Base-by-base conservation (phyloP, 2,329 filamentous ascomycete species). In the Aspergillus novofumigatus region DNA sequence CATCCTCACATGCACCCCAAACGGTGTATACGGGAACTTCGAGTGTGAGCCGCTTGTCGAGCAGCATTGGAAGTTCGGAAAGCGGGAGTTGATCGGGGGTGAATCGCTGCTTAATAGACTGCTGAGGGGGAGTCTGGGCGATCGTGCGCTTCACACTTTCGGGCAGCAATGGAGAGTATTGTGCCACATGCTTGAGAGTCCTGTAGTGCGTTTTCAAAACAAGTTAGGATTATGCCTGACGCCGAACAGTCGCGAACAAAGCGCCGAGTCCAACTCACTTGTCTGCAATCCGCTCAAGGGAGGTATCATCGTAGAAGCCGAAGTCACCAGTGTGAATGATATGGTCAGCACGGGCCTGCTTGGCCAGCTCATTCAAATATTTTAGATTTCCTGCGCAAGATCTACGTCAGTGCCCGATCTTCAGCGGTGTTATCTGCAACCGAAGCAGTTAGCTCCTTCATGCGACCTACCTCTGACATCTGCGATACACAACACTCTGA, bases 301-400 rank as follows among this genome's bases (percentile, higher is more conserved):
- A 99, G 54, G 88, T 91, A 69, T 96, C 90, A 76, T 99, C 94
- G 80, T 99, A 99, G 80, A 99, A 99, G 62, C 94, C 94, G 74
- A 99, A 99, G 76, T 99, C 94, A 75, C 94, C 94, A 21, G 94
- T 99, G 78, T 99, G 94, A 70, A 99, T 92, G 76, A 99, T 96
- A 79, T 97, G 92, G 78, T 97, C 92, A 68, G 94, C 94, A 73
- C 90, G 90, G 61, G 94, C 93, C 73, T 94, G 90, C 77, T 91
- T 95, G 63, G 94, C 94, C 60, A 99, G 88, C 60, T 97, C 92
- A 79, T 99, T 99, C 69, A 99, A 82, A 65, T 94, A 97, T 78
- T 89, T 87, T 66, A 99, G 81, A 76, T 97, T 97, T 77, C 94
- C 94, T 99, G 66, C 54, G 45, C 57, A 57, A 57, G 47, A 55